These are phyloP conservation scores for Plantago major DNA, from an alignment of 257 asterid species.

Conservation along the genomic window DNA sequence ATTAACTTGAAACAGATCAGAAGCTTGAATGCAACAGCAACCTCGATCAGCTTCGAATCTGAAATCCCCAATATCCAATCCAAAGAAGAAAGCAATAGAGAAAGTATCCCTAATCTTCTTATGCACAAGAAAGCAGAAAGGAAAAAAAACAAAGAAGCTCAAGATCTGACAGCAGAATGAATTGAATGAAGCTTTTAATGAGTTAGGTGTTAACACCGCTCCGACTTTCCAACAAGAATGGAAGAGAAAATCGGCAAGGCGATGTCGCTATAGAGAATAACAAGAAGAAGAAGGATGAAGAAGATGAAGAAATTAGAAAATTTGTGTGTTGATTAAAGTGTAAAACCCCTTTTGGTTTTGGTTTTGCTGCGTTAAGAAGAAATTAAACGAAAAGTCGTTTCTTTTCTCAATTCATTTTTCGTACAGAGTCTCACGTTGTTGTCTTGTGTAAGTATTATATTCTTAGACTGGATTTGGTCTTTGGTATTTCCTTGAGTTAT, in stretches of 20 bases:
- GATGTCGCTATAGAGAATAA: too few species aligned
- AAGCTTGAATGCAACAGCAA: slow-evolving; percentile 27
- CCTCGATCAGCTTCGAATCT: slow-evolving; percentile 33
- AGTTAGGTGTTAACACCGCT: slow-evolving; percentile 22
- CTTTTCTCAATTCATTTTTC: slow-evolving; percentile 18
- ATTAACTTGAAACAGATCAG: slow-evolving; percentile 65
- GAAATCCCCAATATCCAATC: slow-evolving; percentile 19
- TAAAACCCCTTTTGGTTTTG: slow-evolving; percentile 28
- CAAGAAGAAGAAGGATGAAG: slow-evolving; percentile 20
- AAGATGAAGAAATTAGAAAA: slow-evolving; percentile 25
- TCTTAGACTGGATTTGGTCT: slow-evolving; percentile 48
- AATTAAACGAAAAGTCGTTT: background rate
- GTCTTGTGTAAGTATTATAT: too few species aligned
- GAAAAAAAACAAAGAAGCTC: slow-evolving; percentile 5
- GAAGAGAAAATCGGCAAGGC: too few species aligned
- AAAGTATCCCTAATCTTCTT: slow-evolving; percentile 22
- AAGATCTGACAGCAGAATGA: slow-evolving; percentile 51
- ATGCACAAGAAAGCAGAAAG: slow-evolving; percentile 31
- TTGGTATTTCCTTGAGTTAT: slow-evolving; percentile 12
- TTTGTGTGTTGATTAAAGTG: slow-evolving; percentile 9
- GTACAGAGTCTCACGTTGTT: slow-evolving; percentile 50
- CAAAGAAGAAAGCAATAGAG: slow-evolving; percentile 16
- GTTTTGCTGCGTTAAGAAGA: slow-evolving; percentile 4
- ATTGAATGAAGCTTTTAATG: too few species aligned
- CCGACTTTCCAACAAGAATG: slow-evolving; percentile 28